Base-by-base conservation (phyloP, 116 monocot species). In the Iris pallida region DNA sequence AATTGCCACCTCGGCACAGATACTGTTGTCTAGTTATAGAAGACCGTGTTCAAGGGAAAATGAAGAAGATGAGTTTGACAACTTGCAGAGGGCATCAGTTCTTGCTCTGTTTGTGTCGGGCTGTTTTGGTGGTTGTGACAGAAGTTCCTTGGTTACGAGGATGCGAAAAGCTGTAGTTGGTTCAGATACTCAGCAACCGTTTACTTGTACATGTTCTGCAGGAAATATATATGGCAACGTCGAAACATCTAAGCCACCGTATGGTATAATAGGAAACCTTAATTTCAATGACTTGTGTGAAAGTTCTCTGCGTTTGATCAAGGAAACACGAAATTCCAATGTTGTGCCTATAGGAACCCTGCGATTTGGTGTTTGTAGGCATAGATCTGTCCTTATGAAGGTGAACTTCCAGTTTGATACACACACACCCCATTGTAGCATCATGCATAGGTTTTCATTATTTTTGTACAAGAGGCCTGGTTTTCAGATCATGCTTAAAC, bases 341-440 rank as follows among this genome's bases (percentile, higher is more conserved):
- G 80, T 99, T 68, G 90, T 99, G 18, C 99, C 99, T 43, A 76
- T 99, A 56, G 99, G 99, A 41, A 67, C 71, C 46, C 53, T 99
- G 42, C 88, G 81, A 7, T 82, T 93, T 82, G 99, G 99, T 80
- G 88, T 99, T 74, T 99, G 99, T 80, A 83, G 99, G 71, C 99
- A 99, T 47, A 85, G 99, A 84, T 88, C 99, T 70, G 78, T 93
- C 57, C 84, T 99, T 41, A 93, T 99, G 99, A 99, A 99, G 98
- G 98, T 93, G 30, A 1, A 56, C 58, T 14, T 72, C 6, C 46
- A 62, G 8, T 14, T n/a, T n/a, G n/a, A n/a, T n/a, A n/a, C n/a
- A n/a, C 30, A 30, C 30, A 1, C 30, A 30, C 30, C 30, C 51
- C 2, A 52, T 8, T 52, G 51, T 10, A 15, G 14, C 16, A 30